Evolutionary conservation across 1,284 basidiomycete species (phyloP), one percentile per base, ranked within the genome.

Genomic region (Fomitiporia mediterranea): DNA sequence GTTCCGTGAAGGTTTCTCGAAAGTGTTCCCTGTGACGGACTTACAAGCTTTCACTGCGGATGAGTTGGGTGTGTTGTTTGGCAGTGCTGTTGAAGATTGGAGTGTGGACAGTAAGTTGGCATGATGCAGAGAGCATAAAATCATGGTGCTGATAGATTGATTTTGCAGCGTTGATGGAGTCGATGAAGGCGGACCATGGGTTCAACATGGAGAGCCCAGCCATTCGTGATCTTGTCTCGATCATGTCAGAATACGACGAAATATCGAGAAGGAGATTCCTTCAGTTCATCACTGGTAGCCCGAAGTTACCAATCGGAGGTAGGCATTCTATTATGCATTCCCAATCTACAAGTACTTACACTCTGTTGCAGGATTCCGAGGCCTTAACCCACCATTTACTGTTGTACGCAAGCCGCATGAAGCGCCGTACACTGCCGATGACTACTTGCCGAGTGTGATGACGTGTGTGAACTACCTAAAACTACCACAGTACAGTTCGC

Each of bases 401-500:
- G 94, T 99, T 9, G 96, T 99, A 43, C 89, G 95, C 64, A 98
- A 99, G 70, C 93, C 93, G 17, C 94, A 96, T 65, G 97, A 98
- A 70, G 76, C 90, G 3, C 90, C 92, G 7, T 77, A 94, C 62
- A 83, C 84, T 15, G 91, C 96, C 1, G 94, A 99, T 69, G 92
- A 97, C 69, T 97, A 97, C 69, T 76, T 99, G 38, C 96, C 96
- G 0, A 95, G 92, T 68, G 95, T 98, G 44, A 98, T 98, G 96
- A 98, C 96, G 8, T 99, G 96, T 69, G 95, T 96, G 62, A 97
- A 98, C 72, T 96, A 95, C 68, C 75, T 98, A 67, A 98, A 98
- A 71, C 74, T 97, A 64, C 94, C 94, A 0, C 92, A 96, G 67
- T 98, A 97, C 69, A 91, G 89, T 56, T 84, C 84, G 37, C 92